Conservation (phyloP, 75 land plant genomes). For the Picea glauca region DNA sequence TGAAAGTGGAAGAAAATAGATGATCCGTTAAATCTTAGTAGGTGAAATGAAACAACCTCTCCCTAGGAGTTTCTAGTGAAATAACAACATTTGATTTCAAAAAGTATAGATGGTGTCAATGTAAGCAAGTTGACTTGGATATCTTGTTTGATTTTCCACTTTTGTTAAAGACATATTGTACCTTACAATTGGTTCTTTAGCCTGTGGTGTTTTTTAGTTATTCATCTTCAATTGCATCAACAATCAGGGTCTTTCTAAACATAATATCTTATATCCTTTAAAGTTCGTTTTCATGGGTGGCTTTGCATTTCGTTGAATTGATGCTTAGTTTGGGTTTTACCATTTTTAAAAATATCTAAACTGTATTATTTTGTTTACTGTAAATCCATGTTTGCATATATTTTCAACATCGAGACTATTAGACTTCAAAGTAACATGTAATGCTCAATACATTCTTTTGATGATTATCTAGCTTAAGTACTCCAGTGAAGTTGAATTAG, state of each 20-base stretch:
- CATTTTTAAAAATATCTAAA: background rate
- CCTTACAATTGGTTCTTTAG: background rate
- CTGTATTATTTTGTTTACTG: background rate
- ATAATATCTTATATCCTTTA: background rate
- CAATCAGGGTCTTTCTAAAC: background rate
- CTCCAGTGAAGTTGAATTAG: background rate
- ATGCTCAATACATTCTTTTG: background rate
- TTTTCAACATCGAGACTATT: background rate
- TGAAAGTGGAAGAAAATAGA: no score
- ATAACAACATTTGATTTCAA: no score
- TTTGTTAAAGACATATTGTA: background rate
- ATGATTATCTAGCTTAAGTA: background rate
- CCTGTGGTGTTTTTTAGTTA: background rate
- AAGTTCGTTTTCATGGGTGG: background rate
- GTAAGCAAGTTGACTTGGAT: no score
- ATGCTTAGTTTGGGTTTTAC: background rate
- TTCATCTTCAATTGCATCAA: background rate
- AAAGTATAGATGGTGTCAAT: no score
- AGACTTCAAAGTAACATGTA: background rate
- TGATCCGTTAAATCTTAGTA: no score
- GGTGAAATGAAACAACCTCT: no score
- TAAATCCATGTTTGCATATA: background rate
- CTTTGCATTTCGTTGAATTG: background rate
- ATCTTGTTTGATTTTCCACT: background rate
- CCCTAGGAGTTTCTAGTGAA: no score